phyloP scores from a whole-genome alignment of 2,329 filamentous ascomycete genomes.

The Claviceps purpurea region DNA sequence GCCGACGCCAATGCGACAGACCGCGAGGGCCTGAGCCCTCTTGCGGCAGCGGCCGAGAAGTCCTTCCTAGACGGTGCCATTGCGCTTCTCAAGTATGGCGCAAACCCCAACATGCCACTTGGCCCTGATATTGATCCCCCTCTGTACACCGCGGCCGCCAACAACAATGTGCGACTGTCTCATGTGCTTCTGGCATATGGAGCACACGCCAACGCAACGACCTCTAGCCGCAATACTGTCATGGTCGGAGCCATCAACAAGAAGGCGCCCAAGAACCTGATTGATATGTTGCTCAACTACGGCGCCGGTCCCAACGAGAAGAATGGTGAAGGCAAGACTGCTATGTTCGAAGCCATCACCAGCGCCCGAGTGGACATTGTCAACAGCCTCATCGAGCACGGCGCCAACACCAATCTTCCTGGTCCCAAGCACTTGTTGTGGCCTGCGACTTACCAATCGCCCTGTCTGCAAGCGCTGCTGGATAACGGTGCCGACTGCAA shows the following conservation, averaged over 20 bases:
- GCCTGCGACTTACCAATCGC: constrained; percentile 47
- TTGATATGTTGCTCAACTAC: constrained; percentile 47
- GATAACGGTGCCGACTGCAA: constrained; percentile 43
- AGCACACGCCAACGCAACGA: constrained; percentile 40
- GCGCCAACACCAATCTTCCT: constrained; percentile 54
- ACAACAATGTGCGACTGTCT: constrained; percentile 41
- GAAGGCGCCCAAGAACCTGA: constrained; percentile 37
- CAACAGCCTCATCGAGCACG: constrained; percentile 34
- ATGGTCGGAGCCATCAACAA: constrained; percentile 48
- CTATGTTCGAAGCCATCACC: constrained; percentile 49
- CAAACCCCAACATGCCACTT: constrained; percentile 39
- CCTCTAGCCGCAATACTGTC: constrained; percentile 44
- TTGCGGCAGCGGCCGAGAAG: constrained; percentile 36
- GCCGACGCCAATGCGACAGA: constrained; percentile 41
- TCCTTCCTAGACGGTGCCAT: constrained; percentile 43
- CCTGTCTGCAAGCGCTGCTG: constrained; percentile 45
- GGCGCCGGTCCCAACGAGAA: constrained; percentile 45
- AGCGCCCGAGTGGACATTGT: constrained; percentile 43
- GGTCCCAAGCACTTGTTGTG: constrained; percentile 57
- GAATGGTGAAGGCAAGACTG: constrained; percentile 47
- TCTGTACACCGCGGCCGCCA: constrained; percentile 34
- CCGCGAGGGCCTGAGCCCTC: constrained; percentile 34
- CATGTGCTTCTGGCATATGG: constrained; percentile 50
- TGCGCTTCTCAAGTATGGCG: constrained; percentile 50
- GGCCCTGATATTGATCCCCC: constrained; percentile 41